Evolutionary conservation across 495 filamentous ascomycete genomes (phyloP).

Genomic region (Aspergillus cristatus): DNA sequence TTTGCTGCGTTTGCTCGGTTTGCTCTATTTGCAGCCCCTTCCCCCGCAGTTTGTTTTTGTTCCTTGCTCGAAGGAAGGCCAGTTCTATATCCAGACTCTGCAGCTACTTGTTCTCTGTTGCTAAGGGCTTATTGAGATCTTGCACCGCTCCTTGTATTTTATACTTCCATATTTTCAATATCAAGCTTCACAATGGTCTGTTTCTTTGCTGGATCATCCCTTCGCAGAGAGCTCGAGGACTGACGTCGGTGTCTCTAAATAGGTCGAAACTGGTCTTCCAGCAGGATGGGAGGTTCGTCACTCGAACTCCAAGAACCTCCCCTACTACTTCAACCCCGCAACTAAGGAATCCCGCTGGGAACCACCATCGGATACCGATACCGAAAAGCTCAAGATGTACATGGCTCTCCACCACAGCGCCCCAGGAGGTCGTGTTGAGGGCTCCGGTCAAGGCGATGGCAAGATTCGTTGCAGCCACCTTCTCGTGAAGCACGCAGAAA

Average conservation of each 20-base stretch:
- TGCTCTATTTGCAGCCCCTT: background rate
- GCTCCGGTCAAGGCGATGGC: constrained; percentile 47
- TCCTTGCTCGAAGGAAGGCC: constrained; percentile 5
- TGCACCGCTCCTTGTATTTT: too few relatives aligned
- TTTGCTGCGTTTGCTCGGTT: constrained; percentile 12
- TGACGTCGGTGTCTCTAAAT: constrained; percentile 2
- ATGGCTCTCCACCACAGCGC: constrained; percentile 76
- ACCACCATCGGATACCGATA: constrained; percentile 75
- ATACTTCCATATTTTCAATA: too few relatives aligned
- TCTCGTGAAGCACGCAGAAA: constrained; percentile 84
- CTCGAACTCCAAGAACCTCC: constrained; percentile 93
- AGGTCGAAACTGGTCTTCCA: constrained; percentile 75
- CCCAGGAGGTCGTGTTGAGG: constrained; percentile 40
- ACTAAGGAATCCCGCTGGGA: constrained; percentile 90
- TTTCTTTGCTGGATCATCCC: background rate
- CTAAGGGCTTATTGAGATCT: too few relatives aligned
- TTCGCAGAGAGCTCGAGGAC: background rate
- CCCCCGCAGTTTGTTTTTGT: constrained; percentile 14
- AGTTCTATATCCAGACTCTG: too few relatives aligned
- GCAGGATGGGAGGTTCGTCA: constrained; percentile 87
- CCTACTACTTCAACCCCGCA: constrained; percentile 88
- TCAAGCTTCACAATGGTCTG: constrained; percentile 3
- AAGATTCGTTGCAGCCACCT: constrained; percentile 91
- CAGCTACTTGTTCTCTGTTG: too few relatives aligned
- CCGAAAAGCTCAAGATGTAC: constrained; percentile 82